Conservation (phyloP, 768 basidiomycete genomes). For the Gyrodon lividus region DNA sequence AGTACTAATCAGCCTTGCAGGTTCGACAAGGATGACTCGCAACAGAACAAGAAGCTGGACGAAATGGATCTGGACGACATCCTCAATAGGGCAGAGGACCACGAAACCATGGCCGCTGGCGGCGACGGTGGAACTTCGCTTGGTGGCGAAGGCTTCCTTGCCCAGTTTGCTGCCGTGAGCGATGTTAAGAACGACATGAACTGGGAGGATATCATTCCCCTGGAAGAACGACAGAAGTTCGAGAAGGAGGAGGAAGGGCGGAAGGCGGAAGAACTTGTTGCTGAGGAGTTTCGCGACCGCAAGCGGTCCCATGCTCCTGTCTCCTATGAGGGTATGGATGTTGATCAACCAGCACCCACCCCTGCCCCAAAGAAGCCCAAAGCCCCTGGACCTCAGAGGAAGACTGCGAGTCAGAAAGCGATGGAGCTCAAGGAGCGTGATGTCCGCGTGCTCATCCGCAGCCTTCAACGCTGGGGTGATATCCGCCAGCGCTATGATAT, state of each 20-base stretch:
- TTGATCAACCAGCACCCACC: conserved; percentile 64
- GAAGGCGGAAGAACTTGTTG: conserved; percentile 66
- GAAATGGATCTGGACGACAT: conserved; percentile 99
- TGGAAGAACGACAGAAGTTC: conserved; percentile 83
- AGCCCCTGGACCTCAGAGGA: conserved; percentile 68
- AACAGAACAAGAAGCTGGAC: conserved; percentile 93
- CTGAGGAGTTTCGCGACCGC: conserved; percentile 67
- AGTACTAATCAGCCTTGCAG: conserved; percentile 37
- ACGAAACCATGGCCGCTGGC: conserved; percentile 84
- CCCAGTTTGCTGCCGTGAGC: conserved; percentile 92
- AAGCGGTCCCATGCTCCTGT: conserved; percentile 86
- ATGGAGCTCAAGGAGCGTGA: conserved; percentile 98
- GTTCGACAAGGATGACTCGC: conserved; percentile 95
- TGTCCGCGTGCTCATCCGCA: conserved; percentile 90
- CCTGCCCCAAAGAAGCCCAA: conserved; percentile 75
- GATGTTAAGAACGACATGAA: conserved; percentile 98
- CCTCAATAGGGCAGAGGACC: conserved; percentile 93
- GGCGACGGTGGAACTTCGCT: conserved; percentile 88
- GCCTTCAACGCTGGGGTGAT: conserved; percentile 97
- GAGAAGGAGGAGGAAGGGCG: conserved; percentile 79
- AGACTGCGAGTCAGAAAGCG: conserved; percentile 90
- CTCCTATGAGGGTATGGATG: conserved; percentile 94
- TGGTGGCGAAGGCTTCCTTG: conserved; percentile 96
- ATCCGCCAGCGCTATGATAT: conserved; percentile 91
- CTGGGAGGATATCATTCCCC: conserved; percentile 99